Base-by-base conservation (phyloP, 805 yeast species). In the Trichomonascus vanleenenianus region DNA sequence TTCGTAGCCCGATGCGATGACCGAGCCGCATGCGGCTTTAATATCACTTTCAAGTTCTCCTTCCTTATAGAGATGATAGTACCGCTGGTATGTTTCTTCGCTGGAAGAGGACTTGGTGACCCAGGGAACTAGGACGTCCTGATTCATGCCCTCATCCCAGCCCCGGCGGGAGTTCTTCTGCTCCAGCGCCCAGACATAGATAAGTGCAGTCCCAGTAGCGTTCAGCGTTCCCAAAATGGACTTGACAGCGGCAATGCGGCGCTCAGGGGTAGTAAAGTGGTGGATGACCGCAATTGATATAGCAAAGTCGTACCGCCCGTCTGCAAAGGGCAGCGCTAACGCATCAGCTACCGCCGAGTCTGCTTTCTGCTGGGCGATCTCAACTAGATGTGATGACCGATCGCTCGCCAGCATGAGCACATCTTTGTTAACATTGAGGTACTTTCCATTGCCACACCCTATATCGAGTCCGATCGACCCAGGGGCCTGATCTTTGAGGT, bases 401-500 rank as follows among this genome's bases (percentile, higher is more conserved):
- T 70, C 73, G 20, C 77, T 70, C 0, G 96, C 97, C 14, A 91
- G 61, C 25, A 89, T 72, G 56, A 62, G 81, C 2, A 91, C 62
- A 39, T 83, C 72, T 7, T 74, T 69, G 62, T 91, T 89, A 10
- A 88, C 74, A 1, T 74, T 75, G 35, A 91, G 62, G 60, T 93
- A 93, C 60, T 93, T 93, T 2, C 98, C 98, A 61, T 93, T 93
- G 2, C 98, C 98, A 63, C 97, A 91, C 0, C 98, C 98, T 16
- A 91, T 86, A 65, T 93, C 98, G 25, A 88, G 71, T 1, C 98
- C 98, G 0, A 91, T 50, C 1, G 81, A 66, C 37, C 86, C 83
- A 4, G 66, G 65, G 0, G 60, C 48, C 55, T 76, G 75, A 1
- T 63, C 54, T 9, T 55, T 58, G 39, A 93, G 64, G 58, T 83